Evolutionary conservation across 495 filamentous ascomycete species (phyloP), one percentile per base, ranked within the genome.

Genomic region (Hyaloscypha finlandica): DNA sequence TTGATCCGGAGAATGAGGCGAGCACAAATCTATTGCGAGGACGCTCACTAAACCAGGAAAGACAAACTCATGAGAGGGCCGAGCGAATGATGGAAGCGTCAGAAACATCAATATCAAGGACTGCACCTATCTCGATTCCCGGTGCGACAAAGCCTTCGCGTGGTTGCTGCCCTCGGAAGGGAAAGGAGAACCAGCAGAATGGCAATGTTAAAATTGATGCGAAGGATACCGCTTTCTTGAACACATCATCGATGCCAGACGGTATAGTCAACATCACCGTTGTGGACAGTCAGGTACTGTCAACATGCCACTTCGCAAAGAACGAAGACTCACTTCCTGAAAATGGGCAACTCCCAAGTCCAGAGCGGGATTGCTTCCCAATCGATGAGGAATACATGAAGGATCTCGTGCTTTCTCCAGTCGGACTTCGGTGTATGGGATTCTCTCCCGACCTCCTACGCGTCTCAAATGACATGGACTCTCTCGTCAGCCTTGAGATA

Each of bases 101-200:
- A 19, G 42, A 16, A 16, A 48, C 16, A 19, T 48, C 42, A 19
- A 48, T 48, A 11, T 12, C 9, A 19, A 48, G 42, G 16, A 16
- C 11, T 19, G 16, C 9, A 12, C 42, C 42, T 48, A 48, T 48
- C 4, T 6, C 42, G 42, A 48, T 48, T 48, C 42, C 16, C 9
- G 42, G 42, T 19, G 16, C 9, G 42, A 48, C 9, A 19, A 14
- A 19, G 42, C 4, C 42, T 14, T 48, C 16, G 8, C 42, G 42
- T 11, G 2, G 11, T 19, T 19, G 42, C 16, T 48, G 42, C 16
- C 16, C 0, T 12, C 16, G 11, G 16, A 48, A 12, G 16, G 42
- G 42, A 25, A 56, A 12, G 29, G 51, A 20, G 30, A 60, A 60
- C 12, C 58, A 60, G 37, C 4, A 35, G 20, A n/a, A 60, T 42